These are phyloP conservation scores for Cutaneotrichosporon sp. DNA, from an alignment of 1,284 basidiomycete genomes.

Conservation along the genomic window DNA sequence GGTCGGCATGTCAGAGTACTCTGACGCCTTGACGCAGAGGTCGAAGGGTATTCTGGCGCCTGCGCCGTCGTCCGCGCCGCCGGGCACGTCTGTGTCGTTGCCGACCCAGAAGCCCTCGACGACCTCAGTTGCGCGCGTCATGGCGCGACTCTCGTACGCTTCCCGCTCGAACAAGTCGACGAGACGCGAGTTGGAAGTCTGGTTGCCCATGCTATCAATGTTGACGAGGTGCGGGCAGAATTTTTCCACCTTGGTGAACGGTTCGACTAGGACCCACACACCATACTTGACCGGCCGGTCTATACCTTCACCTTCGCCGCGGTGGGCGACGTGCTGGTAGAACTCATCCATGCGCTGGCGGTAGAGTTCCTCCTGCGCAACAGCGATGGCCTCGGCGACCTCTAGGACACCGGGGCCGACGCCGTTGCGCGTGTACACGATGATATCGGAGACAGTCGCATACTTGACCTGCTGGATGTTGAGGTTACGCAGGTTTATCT, in stretches of 20 bases:
- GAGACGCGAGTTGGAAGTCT: constrained; percentile 42
- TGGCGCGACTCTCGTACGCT: constrained; percentile 34
- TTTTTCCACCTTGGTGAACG: constrained; percentile 55
- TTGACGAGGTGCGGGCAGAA: constrained; percentile 53
- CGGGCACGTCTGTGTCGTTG: constrained; percentile 48
- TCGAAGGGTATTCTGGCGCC: constrained; percentile 36
- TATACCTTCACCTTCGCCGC: constrained; percentile 33
- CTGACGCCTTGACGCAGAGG: constrained; percentile 45
- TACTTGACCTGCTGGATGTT: constrained; percentile 63
- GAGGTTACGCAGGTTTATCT: constrained; percentile 48
- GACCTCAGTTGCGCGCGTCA: constrained; percentile 76
- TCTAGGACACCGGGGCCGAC: constrained; percentile 46
- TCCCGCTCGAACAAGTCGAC: constrained; percentile 53
- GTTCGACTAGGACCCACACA: constrained; percentile 73
- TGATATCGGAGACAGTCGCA: constrained; percentile 79
- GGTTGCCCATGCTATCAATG: constrained; percentile 51
- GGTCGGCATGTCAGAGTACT: constrained; percentile 46
- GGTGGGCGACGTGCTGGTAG: constrained; percentile 24
- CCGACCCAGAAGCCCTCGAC: constrained; percentile 56
- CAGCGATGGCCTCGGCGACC: constrained; percentile 51
- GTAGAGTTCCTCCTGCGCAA: constrained; percentile 45
- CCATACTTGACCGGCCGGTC: constrained; percentile 64
- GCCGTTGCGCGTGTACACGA: constrained; percentile 68
- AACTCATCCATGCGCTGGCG: constrained; percentile 38
- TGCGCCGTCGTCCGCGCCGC: constrained; percentile 35